A percentile compares a stretch with the other conserved stretches of the same genome.
Conservation (phyloP, 2,329 filamentous ascomycete species). For the Lecanicillium sp. region DNA sequence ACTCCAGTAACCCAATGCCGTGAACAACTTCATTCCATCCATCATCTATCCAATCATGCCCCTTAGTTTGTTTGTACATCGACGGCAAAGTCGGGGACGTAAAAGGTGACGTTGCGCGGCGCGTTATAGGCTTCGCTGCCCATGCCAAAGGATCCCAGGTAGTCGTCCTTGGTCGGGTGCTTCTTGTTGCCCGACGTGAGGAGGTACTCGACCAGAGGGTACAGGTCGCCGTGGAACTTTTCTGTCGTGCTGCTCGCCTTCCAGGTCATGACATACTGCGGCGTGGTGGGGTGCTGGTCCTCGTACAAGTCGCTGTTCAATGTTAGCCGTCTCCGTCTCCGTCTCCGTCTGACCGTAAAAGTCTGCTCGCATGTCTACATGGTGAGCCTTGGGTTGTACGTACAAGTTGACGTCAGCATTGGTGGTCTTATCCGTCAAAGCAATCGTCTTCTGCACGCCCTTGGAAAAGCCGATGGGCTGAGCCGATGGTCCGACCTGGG, state of each 20-base stretch:
- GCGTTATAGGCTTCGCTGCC: conserved; percentile 45
- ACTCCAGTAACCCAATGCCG: conserved; percentile 12
- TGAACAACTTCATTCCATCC: conserved; percentile 5
- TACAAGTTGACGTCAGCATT: conserved; percentile 28
- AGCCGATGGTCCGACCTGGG: conserved; percentile 37
- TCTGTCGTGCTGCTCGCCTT: conserved; percentile 29
- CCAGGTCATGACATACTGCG: conserved; percentile 47
- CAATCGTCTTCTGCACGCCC: conserved; percentile 25
- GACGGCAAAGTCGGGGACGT: conserved; percentile 34
- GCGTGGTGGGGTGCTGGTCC: conserved; percentile 28
- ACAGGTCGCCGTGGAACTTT: conserved; percentile 41
- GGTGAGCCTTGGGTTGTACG: conserved; percentile 21
- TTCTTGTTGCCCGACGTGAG: conserved; percentile 26
- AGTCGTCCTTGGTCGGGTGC: conserved; percentile 37
- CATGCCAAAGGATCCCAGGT: conserved; percentile 46
- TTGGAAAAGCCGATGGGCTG: conserved; percentile 40
- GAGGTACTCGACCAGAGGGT: conserved; percentile 37
- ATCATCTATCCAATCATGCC: conserved; percentile 11
- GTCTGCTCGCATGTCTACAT: no score
- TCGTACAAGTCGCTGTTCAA: conserved; percentile 34
- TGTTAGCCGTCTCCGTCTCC: conserved; percentile 8
- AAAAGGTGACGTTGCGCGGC: conserved; percentile 41
- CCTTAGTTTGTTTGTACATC: conserved; percentile 22
- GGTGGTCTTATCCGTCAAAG: conserved; percentile 32
- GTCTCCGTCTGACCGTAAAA: no score